Conservation (phyloP, 176 grass and related monocot genomes). For the Poa pratensis region DNA sequence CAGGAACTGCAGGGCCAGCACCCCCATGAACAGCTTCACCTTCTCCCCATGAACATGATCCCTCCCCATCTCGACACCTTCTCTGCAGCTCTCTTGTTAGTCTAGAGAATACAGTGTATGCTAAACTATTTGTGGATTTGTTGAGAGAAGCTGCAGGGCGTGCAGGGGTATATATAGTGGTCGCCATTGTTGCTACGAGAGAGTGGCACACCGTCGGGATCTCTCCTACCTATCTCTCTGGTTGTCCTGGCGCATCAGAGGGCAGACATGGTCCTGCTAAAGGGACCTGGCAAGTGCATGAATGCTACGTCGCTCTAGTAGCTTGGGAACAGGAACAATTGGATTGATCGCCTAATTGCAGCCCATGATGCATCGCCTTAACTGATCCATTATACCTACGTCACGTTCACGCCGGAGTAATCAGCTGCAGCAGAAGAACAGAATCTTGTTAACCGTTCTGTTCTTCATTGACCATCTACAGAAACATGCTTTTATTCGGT, state of each 20-base stretch:
- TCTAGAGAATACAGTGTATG: background rate
- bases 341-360: too few species aligned
- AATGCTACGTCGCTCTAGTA: slow-evolving; percentile 37
- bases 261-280: slow-evolving; percentile 31
- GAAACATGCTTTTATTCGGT: background rate
- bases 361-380: slow-evolving; percentile 6
- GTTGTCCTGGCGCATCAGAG: slow-evolving; percentile 26
- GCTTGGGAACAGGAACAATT: slow-evolving; percentile 17
- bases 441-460: slow-evolving; percentile 21
- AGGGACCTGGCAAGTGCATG: slow-evolving; percentile 45
- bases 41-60: slow-evolving; percentile 58
- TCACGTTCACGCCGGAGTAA: slow-evolving; percentile 35
- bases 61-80: slow-evolving; percentile 1
- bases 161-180: slow-evolving; percentile 38
- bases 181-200: background rate
- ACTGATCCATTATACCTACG: background rate
- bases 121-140: slow-evolving; percentile 27
- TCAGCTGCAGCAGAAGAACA: background rate
- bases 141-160: background rate
- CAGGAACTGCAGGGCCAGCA: slow-evolving; percentile 74
- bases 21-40: slow-evolving; percentile 74
- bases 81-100: background rate
- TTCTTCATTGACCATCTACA: background rate
- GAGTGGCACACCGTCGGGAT: background rate
- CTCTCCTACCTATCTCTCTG: slow-evolving; percentile 11